Percentiles rank a stretch among this genome's conserved stretches.
Conservation (phyloP, 2,329 filamentous ascomycete species). For the Chalaropsis ovoidea region DNA sequence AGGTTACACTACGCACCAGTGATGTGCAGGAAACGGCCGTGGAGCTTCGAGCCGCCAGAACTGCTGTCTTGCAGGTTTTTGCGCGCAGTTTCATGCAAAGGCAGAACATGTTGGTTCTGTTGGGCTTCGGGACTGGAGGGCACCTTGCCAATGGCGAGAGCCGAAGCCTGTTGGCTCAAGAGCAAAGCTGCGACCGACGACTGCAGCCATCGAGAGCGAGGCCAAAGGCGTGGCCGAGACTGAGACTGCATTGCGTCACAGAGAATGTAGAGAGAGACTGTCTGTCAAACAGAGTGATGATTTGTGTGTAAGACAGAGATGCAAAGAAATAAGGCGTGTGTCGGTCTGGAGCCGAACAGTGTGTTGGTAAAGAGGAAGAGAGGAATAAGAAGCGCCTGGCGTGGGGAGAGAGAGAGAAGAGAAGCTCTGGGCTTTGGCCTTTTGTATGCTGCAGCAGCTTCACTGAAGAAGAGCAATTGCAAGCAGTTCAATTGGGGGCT, state of each 20-base stretch:
- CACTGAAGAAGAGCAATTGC: background rate
- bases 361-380: background rate
- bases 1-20: constrained; percentile 51
- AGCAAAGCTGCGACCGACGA: constrained; percentile 17
- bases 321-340: background rate
- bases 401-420: background rate
- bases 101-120: background rate
- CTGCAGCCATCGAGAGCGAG: constrained; percentile 11
- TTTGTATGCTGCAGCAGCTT: background rate
- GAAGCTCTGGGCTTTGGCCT: constrained; percentile 1
- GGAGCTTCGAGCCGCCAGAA: constrained; percentile 34
- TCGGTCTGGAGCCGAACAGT: background rate
- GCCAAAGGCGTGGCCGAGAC: constrained; percentile 18
- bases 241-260: constrained; percentile 2
- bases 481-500: background rate
- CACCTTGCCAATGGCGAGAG: constrained; percentile 14
- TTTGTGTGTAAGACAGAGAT: background rate
- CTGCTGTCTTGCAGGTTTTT: background rate
- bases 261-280: background rate
- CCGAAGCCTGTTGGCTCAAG: constrained; percentile 17
- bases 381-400: background rate
- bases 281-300: background rate
- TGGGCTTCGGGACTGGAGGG: background rate
- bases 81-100: background rate
- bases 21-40: constrained; percentile 76